Percentiles rank a stretch among this genome's conserved stretches.
Conservation (phyloP, 2,329 filamentous ascomycete genomes). For the Cephalotrichum gorgonifer region DNA sequence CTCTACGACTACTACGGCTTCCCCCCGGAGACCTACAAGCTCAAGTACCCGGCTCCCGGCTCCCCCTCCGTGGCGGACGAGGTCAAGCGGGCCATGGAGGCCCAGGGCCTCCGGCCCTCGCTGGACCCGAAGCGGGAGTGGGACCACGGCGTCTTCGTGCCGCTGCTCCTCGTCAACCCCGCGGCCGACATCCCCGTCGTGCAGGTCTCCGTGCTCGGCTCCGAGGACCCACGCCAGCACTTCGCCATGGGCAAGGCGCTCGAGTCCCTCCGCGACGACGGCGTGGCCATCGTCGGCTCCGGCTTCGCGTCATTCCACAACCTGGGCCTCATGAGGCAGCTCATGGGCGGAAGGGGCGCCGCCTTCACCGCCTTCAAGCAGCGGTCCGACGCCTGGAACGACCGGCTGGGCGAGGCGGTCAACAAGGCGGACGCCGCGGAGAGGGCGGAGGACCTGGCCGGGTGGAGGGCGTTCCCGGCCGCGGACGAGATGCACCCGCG, state of each 20-base stretch:
- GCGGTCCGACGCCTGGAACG: conserved; percentile 32
- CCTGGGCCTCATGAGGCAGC: conserved; percentile 31
- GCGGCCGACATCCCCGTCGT: conserved; percentile 41
- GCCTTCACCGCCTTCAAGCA: conserved; percentile 12
- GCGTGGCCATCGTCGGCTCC: conserved; percentile 49
- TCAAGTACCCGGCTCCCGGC: conserved; percentile 47
- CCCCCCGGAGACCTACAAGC: conserved; percentile 40
- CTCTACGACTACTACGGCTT: conserved; percentile 52
- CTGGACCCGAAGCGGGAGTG: conserved; percentile 34
- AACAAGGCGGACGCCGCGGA: conserved; percentile 19
- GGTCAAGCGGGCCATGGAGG: conserved; percentile 32
- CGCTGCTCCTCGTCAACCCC: conserved; percentile 43
- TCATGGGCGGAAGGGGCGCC: conserved; percentile 15
- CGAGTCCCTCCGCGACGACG: conserved; percentile 33
- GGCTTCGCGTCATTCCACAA: conserved; percentile 51
- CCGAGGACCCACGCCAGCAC: conserved; percentile 37
- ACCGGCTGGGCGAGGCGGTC: conserved; percentile 29
- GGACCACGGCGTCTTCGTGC: conserved; percentile 53
- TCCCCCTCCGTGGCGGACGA: conserved; percentile 40
- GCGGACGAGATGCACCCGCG: conserved; percentile 44
- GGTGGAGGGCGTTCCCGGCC: conserved; percentile 36
- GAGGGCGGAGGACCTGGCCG: conserved; percentile 20
- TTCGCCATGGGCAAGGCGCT: conserved; percentile 44
- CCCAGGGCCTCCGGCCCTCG: conserved; percentile 30
- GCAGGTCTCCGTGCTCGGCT: conserved; percentile 44